Conservation (phyloP, 179 eudicot species). For the Spergularia azorica region DNA sequence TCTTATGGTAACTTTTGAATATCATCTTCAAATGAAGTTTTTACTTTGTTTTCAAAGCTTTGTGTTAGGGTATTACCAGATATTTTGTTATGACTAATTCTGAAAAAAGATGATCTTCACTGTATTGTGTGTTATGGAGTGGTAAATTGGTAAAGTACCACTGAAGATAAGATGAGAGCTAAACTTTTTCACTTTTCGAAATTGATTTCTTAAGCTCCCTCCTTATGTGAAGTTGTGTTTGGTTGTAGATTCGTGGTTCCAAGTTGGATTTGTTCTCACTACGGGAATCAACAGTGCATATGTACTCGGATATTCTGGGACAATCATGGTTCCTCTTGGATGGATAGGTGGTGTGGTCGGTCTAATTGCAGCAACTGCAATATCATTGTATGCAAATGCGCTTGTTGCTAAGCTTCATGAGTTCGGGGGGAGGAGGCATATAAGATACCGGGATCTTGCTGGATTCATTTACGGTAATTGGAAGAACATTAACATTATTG, state of each 20-base stretch:
- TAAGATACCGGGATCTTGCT: slow-evolving; percentile 92
- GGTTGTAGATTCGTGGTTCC: slow-evolving; percentile 88
- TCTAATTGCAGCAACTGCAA: slow-evolving; percentile 56
- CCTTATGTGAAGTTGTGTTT: too few species aligned
- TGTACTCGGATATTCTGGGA: slow-evolving; percentile 83
- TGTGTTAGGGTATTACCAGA: too few species aligned
- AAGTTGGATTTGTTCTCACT: slow-evolving; percentile 83
- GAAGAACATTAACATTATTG: not conserved
- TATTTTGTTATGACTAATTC: too few species aligned
- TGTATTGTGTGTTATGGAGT: too few species aligned
- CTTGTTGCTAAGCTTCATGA: slow-evolving; percentile 88
- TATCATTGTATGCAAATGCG: slow-evolving; percentile 78
- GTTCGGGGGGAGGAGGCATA: slow-evolving; percentile 82
- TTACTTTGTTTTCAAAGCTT: too few species aligned
- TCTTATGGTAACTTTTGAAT: not conserved
- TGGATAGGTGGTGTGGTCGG: slow-evolving; percentile 83
- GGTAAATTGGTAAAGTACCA: too few species aligned
- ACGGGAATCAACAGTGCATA: slow-evolving; percentile 90
- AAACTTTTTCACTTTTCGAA: too few species aligned
- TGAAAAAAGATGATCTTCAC: too few species aligned
- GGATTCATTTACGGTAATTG: slow-evolving; percentile 75
- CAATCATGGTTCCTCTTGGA: slow-evolving; percentile 91
- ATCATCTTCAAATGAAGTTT: too few species aligned
- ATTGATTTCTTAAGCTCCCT: too few species aligned
- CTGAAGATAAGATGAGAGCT: too few species aligned